A percentile compares a stretch with the other conserved stretches of the same genome.
Evolutionary conservation across 257 asterid species (phyloP).

Genomic region (Solanum sejunctum): DNA sequence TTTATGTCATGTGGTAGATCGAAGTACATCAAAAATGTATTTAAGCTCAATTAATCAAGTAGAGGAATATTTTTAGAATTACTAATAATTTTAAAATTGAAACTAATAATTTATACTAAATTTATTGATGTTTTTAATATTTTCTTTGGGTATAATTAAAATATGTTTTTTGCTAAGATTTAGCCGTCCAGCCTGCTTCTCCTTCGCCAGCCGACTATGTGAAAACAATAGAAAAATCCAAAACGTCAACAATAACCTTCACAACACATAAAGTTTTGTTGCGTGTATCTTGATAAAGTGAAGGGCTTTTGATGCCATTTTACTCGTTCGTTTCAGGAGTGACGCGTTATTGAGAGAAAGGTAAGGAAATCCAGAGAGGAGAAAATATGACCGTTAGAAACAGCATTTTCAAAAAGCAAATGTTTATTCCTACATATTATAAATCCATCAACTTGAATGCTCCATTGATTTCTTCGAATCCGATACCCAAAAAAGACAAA

Average conservation of each 20-base stretch:
- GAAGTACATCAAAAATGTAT: no score
- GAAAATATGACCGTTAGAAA: conserved; percentile 48
- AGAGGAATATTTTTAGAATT: no score
- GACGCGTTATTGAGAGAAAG: conserved; percentile 2
- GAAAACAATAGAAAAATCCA: not conserved
- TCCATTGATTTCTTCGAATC: conserved; percentile 8
- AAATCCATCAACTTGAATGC: conserved; percentile 24
- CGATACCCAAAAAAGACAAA: not conserved
- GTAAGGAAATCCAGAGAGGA: not conserved
- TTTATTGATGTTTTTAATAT: no score
- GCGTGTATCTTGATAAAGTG: not conserved
- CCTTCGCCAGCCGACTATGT: not conserved
- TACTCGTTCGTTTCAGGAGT: not conserved
- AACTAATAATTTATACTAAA: no score
- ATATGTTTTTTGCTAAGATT: no score
- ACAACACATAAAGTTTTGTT: not conserved
- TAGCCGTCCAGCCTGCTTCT: not conserved
- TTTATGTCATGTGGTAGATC: no score
- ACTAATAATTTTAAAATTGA: no score
- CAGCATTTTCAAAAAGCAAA: not conserved
- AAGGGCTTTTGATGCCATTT: not conserved
- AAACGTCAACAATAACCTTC: not conserved
- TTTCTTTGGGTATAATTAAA: no score
- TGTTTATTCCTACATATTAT: not conserved
- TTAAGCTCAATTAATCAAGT: no score